A percentile compares a stretch with the other conserved stretches of the same genome.
Evolutionary conservation across 177 flowering plant genomes (phyloP).

Genomic region (Vitis hybrid): DNA sequence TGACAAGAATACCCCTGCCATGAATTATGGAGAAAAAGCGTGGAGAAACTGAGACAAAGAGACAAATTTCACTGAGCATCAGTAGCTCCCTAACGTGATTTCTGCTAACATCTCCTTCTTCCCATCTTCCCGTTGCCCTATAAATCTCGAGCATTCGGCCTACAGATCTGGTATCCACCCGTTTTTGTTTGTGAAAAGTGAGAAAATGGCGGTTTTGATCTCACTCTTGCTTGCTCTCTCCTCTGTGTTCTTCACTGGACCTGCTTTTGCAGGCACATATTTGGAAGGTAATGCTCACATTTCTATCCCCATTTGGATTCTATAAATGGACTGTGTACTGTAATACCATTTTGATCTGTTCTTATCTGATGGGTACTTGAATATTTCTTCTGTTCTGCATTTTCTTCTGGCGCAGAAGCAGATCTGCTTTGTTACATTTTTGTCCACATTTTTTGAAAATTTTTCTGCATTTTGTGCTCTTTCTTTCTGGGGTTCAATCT

Average conservation of each 20-base stretch:
- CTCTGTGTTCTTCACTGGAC: slow-evolving; percentile 11
- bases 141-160: not conserved
- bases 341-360: not conserved
- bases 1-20: slow-evolving; percentile 2
- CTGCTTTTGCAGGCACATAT: slow-evolving; percentile 18
- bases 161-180: not conserved
- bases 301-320: not conserved
- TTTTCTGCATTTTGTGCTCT: no score
- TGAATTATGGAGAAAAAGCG: slow-evolving; percentile 21
- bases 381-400: no score
- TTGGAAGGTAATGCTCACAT: slow-evolving; percentile 20
- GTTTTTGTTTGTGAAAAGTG: no score
- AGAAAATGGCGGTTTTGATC: slow-evolving; percentile 14
- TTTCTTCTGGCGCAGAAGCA: no score
- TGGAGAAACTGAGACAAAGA: slow-evolving; percentile 2
- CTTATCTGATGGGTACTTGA: not conserved
- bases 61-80: slow-evolving; percentile 1
- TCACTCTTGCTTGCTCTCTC: slow-evolving; percentile 18
- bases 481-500: no score
- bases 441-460: no score
- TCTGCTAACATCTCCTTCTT: not conserved
- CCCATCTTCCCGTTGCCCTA: not conserved
- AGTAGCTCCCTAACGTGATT: slow-evolving; percentile 16
- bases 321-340: not conserved
- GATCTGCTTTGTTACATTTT: no score